phyloP scores from a whole-genome alignment of 805 yeast species.

The Gaillardinia entomophila region DNA sequence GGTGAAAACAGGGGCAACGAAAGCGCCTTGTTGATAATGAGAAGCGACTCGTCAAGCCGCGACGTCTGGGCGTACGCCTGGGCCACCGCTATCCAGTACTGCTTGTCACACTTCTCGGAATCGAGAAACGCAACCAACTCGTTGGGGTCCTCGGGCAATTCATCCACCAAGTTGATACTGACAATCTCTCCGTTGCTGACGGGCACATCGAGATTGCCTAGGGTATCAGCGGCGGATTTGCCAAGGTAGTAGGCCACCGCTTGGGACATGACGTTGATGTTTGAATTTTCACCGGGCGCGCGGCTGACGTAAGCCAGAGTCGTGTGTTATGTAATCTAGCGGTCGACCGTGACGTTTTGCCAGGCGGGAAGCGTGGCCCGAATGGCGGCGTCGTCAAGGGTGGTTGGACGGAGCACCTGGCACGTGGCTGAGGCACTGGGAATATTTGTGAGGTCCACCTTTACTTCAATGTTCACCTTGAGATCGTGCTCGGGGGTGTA shows the following conservation, averaged over 20 bases:
- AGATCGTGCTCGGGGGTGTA: too few relatives aligned
- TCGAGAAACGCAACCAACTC: slow-evolving; percentile 75
- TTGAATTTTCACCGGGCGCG: not conserved
- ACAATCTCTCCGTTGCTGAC: slow-evolving; percentile 75
- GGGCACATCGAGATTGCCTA: slow-evolving; percentile 57
- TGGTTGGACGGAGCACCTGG: too few relatives aligned
- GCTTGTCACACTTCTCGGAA: slow-evolving; percentile 69
- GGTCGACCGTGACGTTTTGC: too few relatives aligned
- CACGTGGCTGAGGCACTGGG: too few relatives aligned
- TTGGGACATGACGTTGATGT: slow-evolving; percentile 7
- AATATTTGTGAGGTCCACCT: too few relatives aligned
- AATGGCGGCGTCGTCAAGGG: too few relatives aligned
- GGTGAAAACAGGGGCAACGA: slow-evolving; percentile 28
- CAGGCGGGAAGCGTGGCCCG: too few relatives aligned
- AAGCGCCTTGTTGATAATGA: slow-evolving; percentile 59
- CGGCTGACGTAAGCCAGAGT: not conserved
- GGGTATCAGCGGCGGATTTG: slow-evolving; percentile 19
- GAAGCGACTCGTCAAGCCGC: slow-evolving; percentile 54
- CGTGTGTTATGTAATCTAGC: too few relatives aligned
- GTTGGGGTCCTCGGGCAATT: slow-evolving; percentile 83
- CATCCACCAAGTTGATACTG: slow-evolving; percentile 72
- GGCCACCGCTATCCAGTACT: slow-evolving; percentile 83
- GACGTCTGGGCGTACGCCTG: slow-evolving; percentile 68
- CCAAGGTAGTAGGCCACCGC: slow-evolving; percentile 30
- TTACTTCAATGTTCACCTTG: too few relatives aligned